Percentiles rank a stretch among this genome's conserved stretches.
Evolutionary conservation across 75 land plant genomes (phyloP).

Genomic region (Cupressus sempervirens): DNA sequence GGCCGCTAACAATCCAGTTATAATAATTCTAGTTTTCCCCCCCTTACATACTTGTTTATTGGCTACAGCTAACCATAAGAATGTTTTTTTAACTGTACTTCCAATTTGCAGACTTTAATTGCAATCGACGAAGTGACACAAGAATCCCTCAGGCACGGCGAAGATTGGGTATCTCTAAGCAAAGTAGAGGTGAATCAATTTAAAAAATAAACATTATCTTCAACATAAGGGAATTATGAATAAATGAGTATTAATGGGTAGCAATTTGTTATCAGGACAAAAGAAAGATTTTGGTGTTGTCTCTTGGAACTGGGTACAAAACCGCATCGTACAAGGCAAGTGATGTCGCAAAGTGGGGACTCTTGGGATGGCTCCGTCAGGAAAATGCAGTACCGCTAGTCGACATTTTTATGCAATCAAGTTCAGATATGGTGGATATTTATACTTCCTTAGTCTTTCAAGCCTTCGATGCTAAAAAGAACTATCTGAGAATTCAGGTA

Average conservation of each 20-base stretch:
- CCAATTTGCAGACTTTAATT: constrained; percentile 20
- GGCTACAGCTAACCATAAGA: too few relatives aligned
- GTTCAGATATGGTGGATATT: constrained; percentile 30
- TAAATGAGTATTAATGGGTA: too few relatives aligned
- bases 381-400: constrained; percentile 9
- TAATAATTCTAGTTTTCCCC: neutral
- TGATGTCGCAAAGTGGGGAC: constrained; percentile 29
- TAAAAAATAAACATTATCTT: too few relatives aligned
- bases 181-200: neutral
- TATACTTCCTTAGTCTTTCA: constrained; percentile 14
- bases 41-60: too few relatives aligned
- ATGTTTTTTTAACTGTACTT: neutral
- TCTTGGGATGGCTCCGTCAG: constrained; percentile 18
- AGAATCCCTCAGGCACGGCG: neutral
- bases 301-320: constrained; percentile 33
- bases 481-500: constrained; percentile 29
- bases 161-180: neutral
- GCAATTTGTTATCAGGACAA: neutral
- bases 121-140: constrained; percentile 31
- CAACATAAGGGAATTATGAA: too few relatives aligned
- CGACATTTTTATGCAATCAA: constrained; percentile 21
- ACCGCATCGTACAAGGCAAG: constrained; percentile 20
- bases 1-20: constrained; percentile 28
- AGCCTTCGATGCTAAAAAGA: neutral
- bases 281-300: constrained; percentile 20